Evolutionary conservation across 768 basidiomycete genomes (phyloP).

Genomic region (Trametes sanguinea): DNA sequence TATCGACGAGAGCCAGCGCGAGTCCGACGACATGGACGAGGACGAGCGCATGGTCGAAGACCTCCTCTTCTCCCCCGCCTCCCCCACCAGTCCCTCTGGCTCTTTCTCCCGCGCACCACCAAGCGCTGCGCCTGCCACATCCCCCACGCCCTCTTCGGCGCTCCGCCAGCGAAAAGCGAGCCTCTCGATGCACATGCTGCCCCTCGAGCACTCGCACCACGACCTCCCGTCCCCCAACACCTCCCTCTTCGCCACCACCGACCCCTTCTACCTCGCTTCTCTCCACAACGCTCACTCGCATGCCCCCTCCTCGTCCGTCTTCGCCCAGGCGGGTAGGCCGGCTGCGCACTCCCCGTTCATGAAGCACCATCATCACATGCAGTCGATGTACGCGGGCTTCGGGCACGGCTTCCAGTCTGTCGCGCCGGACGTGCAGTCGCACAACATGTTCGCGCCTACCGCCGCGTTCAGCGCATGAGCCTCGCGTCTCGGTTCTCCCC

Average conservation of each 20-base stretch:
- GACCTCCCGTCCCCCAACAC: slow-evolving; percentile 31
- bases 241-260: slow-evolving; percentile 46
- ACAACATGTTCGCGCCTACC: slow-evolving; percentile 19
- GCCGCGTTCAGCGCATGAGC: slow-evolving; percentile 19
- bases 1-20: slow-evolving; percentile 33
- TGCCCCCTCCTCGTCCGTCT: slow-evolving; percentile 36
- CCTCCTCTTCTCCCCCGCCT: slow-evolving; percentile 39
- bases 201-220: slow-evolving; percentile 23
- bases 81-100: slow-evolving; percentile 14
- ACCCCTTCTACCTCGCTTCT: slow-evolving; percentile 52
- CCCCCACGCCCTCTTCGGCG: slow-evolving; percentile 22
- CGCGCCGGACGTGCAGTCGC: slow-evolving; percentile 21
- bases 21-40: slow-evolving; percentile 46
- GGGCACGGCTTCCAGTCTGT: slow-evolving; percentile 16
- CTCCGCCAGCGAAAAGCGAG: slow-evolving; percentile 22
- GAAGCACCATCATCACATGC: slow-evolving; percentile 18
- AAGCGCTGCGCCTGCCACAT: slow-evolving; percentile 19
- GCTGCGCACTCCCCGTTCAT: slow-evolving; percentile 44
- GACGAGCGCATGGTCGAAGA: slow-evolving; percentile 49
- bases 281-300: slow-evolving; percentile 37
- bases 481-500: background rate
- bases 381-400: slow-evolving; percentile 15
- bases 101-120: slow-evolving; percentile 25
- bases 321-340: slow-evolving; percentile 41
- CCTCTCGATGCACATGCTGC: slow-evolving; percentile 20